phyloP scores from a whole-genome alignment of 495 filamentous ascomycete species.

The Penicillium lividum region DNA sequence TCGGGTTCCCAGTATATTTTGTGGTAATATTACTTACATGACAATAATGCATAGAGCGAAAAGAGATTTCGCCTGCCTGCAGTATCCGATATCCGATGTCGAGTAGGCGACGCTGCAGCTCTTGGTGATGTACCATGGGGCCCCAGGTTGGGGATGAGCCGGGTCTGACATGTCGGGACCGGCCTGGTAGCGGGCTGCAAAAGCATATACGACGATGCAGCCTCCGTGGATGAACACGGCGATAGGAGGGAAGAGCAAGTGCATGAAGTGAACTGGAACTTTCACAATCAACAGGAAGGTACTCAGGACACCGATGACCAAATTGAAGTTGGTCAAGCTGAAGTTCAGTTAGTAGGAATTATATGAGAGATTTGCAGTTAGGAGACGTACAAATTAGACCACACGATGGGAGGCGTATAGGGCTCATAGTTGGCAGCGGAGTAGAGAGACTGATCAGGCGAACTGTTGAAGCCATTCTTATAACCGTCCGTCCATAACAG shows the following conservation, averaged over 20 bases:
- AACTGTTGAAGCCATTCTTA: slow-evolving; percentile 80
- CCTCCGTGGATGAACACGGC: slow-evolving; percentile 58
- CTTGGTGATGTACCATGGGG: slow-evolving; percentile 84
- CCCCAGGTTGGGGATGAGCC: slow-evolving; percentile 60
- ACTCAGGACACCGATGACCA: slow-evolving; percentile 75
- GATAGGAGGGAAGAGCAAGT: slow-evolving; percentile 70
- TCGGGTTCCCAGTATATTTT: no score
- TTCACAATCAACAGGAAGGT: slow-evolving; percentile 57
- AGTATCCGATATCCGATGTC: slow-evolving; percentile 65
- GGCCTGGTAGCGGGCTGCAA: slow-evolving; percentile 71
- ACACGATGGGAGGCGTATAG: slow-evolving; percentile 70
- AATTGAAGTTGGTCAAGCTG: slow-evolving; percentile 78
- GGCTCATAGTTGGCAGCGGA: slow-evolving; percentile 73
- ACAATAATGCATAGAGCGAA: slow-evolving; percentile 72
- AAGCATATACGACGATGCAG: slow-evolving; percentile 64
- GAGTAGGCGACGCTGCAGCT: slow-evolving; percentile 65
- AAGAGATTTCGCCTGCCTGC: slow-evolving; percentile 71
- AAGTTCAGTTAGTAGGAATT: slow-evolving; percentile 12
- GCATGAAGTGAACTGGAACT: slow-evolving; percentile 65
- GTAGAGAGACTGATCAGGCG: slow-evolving; percentile 70
- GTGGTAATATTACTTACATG: slow-evolving; percentile 56
- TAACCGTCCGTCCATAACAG: slow-evolving; percentile 79
- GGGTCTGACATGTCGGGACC: slow-evolving; percentile 80
- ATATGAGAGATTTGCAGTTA: background rate
- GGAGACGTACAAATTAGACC: slow-evolving; percentile 73